Evolutionary conservation across 108 stramenopile species (phyloP), one percentile per base, ranked within the genome.

Genomic region (Chaetoceros muelleri): DNA sequence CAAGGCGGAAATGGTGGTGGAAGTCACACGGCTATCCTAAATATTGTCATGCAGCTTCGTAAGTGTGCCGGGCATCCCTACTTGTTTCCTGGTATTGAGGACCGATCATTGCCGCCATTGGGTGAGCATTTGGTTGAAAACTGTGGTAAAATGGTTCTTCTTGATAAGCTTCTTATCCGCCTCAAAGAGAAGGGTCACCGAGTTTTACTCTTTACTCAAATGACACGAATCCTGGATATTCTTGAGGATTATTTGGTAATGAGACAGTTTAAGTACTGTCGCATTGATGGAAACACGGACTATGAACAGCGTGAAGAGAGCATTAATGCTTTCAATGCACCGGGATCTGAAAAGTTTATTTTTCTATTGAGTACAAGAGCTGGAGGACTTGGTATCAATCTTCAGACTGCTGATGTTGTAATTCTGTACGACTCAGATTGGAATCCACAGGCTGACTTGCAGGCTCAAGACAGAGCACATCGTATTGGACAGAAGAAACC

Each of bases 51-150:
- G 97, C 99, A 99, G 77, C 80, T 99, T 48, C 79, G 99, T 40
- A 99, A 99, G 73, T 95, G 94, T 78, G 96, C 93, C 57, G 78
- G 80, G 60, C 99, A 99, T 74, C 99, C 99, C 0, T 99, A 99
- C 73, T 81, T 99, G 3, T 99, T 99, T 64, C 85, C 89, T 24
- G 93, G 94, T 26, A 86, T 93, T n/a, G 96, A 99, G 63, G 95
- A 95, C 59, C 76, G 91, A 40, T 78, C 80, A 2, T 69, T 92
- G 30, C 79, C 84, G 56, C 85, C 90, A 0, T 65, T 92, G 1
- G 90, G 95, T n/a, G 94, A 95, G 26, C 87, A 90, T 59, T 67
- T 91, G 53, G 86, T 90, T 7, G 83, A 88, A 28, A 92, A 83
- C 61, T 87, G 85, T 60, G 87, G 87, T 3, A 93, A 90, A 66